These are phyloP conservation scores for Sarocladium strictum DNA, from an alignment of 2,329 filamentous ascomycete species.

Conservation along the genomic window DNA sequence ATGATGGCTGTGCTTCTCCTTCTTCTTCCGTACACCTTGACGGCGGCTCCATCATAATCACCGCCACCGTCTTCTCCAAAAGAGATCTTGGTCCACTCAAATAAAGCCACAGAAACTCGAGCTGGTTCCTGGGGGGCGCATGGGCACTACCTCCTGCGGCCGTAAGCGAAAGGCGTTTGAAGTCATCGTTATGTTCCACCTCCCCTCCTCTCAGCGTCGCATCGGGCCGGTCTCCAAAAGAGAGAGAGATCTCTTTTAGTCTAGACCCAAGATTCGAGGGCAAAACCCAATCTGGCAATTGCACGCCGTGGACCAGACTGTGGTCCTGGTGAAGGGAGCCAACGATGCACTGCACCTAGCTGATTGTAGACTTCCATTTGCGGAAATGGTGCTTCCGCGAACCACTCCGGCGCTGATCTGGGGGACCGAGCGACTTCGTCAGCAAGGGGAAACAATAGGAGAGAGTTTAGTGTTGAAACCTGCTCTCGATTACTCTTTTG, in stretches of 20 bases:
- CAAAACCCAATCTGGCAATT: neutral
- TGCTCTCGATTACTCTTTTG: no score
- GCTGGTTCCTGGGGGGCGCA: no score
- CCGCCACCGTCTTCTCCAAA: no score
- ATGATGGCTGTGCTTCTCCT: neutral
- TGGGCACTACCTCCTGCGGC: no score
- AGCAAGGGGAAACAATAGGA: neutral
- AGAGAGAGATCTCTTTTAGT: neutral
- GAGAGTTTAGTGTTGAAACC: no score
- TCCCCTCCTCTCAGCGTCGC: neutral
- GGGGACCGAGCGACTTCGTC: neutral
- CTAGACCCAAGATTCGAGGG: slow-evolving; percentile 2
- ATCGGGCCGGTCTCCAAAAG: slow-evolving; percentile 1
- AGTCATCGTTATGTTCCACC: neutral
- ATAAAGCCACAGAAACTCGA: no score
- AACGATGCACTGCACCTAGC: neutral
- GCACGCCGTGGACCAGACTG: neutral
- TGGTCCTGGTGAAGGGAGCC: neutral
- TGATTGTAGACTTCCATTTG: neutral
- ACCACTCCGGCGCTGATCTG: neutral
- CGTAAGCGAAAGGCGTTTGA: neutral
- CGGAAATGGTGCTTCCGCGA: slow-evolving; percentile 2
- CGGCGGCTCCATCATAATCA: no score
- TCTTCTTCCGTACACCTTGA: neutral
- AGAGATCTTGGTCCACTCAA: no score